Evolutionary conservation across 805 yeast genomes (phyloP), one percentile per base, ranked within the genome.

Genomic region (Wickerhamomyces queroliae): DNA sequence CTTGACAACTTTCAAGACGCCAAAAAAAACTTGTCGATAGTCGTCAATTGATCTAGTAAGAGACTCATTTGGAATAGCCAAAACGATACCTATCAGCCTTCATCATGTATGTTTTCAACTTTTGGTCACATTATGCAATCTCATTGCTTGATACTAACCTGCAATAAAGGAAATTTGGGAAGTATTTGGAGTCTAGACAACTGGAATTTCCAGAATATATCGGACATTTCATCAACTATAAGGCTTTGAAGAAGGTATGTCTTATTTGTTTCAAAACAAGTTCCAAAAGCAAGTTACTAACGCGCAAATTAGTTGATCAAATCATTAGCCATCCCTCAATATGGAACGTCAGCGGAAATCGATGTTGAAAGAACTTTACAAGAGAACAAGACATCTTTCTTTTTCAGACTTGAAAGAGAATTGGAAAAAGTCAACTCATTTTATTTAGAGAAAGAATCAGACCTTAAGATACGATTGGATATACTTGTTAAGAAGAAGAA

Each of bases 191-290:
- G 47, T 84, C 95, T 32, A 78, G 97, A 58, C 96, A 89, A 64
- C 70, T 93, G 50, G 97, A 91, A 61, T 69, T 91, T 43, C 98
- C 98, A 10, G 99, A 93, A 62, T 93, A 93, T 61, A 80, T 95
- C 36, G 89, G 91, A 28, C 83, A 87, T 58, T 93, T 91, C 66
- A 91, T 93, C 57, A 89, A 93, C 66, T 93, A 93, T 64, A 93
- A 93, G 66, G 93, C 91, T 4, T 67, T 91, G 42, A 91, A 91
- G 62, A 93, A 27, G 16, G 30, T 27, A 15, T 10, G 30, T 27
- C 25, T 23, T 23, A 23, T 8, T 23, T 23, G 11, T 23, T 11
- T 27, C 30, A 7, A 27, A n/a, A 7, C 26, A 9, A 23, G 26
- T 9, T 23, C 26, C 9, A 23, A 23, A 9, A 23, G 26, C 9